These are phyloP conservation scores for Phaeophleospora eucalypticola DNA, from an alignment of 2,329 filamentous ascomycete genomes.

Conservation along the genomic window DNA sequence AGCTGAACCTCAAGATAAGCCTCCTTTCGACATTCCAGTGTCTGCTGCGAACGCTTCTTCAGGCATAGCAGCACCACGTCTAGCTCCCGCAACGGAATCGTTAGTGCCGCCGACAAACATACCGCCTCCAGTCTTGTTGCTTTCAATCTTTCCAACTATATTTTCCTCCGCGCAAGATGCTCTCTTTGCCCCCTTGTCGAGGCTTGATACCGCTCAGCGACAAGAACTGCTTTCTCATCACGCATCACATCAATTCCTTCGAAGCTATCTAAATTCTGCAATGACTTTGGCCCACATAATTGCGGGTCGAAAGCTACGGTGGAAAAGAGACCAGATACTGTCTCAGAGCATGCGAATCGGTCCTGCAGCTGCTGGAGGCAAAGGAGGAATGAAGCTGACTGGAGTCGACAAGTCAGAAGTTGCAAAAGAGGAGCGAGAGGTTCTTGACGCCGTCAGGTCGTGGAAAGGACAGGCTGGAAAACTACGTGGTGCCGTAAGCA, in stretches of 20 bases:
- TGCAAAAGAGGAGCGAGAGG: constrained; percentile 80
- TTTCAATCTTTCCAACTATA: constrained; percentile 70
- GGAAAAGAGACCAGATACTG: constrained; percentile 83
- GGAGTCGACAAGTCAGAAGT: constrained; percentile 79
- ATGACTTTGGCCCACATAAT: constrained; percentile 74
- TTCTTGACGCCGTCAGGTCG: constrained; percentile 66
- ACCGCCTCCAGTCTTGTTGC: constrained; percentile 77
- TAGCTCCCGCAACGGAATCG: not conserved
- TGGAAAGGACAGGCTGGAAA: constrained; percentile 75
- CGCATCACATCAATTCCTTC: constrained; percentile 59
- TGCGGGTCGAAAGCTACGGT: constrained; percentile 77
- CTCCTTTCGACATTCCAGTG: not conserved
- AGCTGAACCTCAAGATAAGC: constrained; percentile 10
- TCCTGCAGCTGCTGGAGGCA: constrained; percentile 65
- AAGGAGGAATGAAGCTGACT: constrained; percentile 83
- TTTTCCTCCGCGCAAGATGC: constrained; percentile 61
- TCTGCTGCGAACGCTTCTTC: not conserved
- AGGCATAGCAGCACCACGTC: not conserved
- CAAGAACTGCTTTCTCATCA: constrained; percentile 59
- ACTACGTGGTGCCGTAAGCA: constrained; percentile 67
- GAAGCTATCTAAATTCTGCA: constrained; percentile 59
- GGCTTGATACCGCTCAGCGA: constrained; percentile 48
- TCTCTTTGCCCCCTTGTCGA: constrained; percentile 62
- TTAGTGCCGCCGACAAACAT: constrained; percentile 71
- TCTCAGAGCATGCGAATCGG: constrained; percentile 85